phyloP scores from a whole-genome alignment of 345 rosid species.

The Lepidium aucheri region DNA sequence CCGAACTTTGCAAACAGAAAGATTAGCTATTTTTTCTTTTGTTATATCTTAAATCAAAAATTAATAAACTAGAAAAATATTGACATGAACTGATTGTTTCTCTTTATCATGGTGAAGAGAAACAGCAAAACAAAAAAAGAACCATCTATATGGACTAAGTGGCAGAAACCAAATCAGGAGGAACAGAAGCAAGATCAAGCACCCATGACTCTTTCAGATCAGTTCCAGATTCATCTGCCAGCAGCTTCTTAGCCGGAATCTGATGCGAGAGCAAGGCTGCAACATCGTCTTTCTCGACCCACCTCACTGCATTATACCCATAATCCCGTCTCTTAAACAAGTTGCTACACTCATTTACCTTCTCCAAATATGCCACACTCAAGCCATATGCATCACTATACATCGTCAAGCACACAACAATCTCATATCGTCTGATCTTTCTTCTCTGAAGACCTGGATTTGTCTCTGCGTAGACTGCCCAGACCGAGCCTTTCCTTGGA shows the following conservation, averaged over 20 bases:
- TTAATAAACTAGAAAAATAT: background rate
- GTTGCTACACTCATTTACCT: slow-evolving; percentile 55
- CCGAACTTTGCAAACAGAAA: too few relatives aligned
- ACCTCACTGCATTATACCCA: slow-evolving; percentile 59
- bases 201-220: slow-evolving; percentile 63
- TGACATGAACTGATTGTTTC: background rate
- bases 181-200: slow-evolving; percentile 75
- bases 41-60: background rate
- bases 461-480: slow-evolving; percentile 59
- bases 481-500: slow-evolving; percentile 78
- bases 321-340: slow-evolving; percentile 61
- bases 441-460: slow-evolving; percentile 25
- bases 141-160: background rate
- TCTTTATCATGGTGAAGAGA: background rate
- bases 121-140: background rate
- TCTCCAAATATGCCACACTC: slow-evolving; percentile 78
- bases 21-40: too few relatives aligned
- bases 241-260: slow-evolving; percentile 73
- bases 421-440: slow-evolving; percentile 34
- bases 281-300: slow-evolving; percentile 49
- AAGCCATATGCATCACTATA: slow-evolving; percentile 64
- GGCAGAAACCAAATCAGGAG: slow-evolving; percentile 33
- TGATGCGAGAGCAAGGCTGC: slow-evolving; percentile 59
- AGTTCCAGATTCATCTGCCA: slow-evolving; percentile 37
- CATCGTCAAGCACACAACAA: slow-evolving; percentile 53